These are phyloP conservation scores for Penicillium sp. DNA, from an alignment of 2,329 filamentous ascomycete genomes.

Conservation along the genomic window DNA sequence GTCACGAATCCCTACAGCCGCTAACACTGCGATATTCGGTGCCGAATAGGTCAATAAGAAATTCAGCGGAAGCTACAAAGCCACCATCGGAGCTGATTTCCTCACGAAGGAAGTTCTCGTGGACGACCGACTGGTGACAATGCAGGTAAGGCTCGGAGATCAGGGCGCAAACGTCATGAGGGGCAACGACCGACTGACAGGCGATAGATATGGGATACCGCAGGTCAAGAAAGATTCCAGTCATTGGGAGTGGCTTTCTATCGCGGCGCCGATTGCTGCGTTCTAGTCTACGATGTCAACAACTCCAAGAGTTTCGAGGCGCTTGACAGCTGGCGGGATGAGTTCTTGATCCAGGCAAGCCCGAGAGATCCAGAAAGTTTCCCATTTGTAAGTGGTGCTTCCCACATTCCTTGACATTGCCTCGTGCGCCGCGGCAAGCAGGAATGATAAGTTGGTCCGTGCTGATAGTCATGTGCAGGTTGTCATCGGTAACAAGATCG, in stretches of 20 bases:
- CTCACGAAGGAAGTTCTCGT: slow-evolving; percentile 96
- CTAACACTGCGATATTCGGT: slow-evolving; percentile 15
- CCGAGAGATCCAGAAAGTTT: slow-evolving; percentile 96
- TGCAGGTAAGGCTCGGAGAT: slow-evolving; percentile 65
- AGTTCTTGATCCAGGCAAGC: slow-evolving; percentile 95
- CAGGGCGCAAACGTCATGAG: background rate
- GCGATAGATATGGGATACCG: slow-evolving; percentile 88
- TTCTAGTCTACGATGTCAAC: slow-evolving; percentile 97
- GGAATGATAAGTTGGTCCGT: slow-evolving; percentile 5
- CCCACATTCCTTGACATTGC: background rate
- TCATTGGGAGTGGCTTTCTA: slow-evolving; percentile 97
- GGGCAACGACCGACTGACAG: slow-evolving; percentile 10
- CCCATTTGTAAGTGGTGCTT: slow-evolving; percentile 70
- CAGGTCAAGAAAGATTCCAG: slow-evolving; percentile 95
- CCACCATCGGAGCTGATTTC: slow-evolving; percentile 97
- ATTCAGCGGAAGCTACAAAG: slow-evolving; percentile 99
- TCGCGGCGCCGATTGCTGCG: slow-evolving; percentile 94
- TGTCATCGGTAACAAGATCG: slow-evolving; percentile 97
- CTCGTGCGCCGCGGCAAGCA: background rate
- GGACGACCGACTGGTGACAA: slow-evolving; percentile 94
- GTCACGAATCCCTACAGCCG: slow-evolving; percentile 11
- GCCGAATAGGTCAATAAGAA: slow-evolving; percentile 91
- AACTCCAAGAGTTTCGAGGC: slow-evolving; percentile 99
- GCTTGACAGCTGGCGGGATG: slow-evolving; percentile 95
- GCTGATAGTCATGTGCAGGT: slow-evolving; percentile 53